A percentile compares a stretch with the other conserved stretches of the same genome.
phyloP scores from a whole-genome alignment of 257 asterid species.

The Solanum megistacrolobum region DNA sequence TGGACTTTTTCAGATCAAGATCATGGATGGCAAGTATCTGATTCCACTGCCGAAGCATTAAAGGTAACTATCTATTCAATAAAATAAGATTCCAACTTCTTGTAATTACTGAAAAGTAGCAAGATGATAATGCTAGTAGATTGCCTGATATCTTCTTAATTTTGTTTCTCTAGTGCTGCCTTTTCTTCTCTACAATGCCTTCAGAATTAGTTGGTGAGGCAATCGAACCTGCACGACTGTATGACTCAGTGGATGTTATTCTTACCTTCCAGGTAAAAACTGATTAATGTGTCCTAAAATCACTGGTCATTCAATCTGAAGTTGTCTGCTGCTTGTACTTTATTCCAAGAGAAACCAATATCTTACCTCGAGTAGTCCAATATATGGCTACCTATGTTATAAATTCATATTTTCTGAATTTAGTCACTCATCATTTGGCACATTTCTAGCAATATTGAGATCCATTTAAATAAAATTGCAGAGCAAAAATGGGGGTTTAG shows the following conservation, averaged over 20 bases:
- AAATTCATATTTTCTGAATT: not conserved
- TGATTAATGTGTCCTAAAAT: not conserved
- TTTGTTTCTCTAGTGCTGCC: conserved; percentile 50
- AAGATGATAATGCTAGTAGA: not conserved
- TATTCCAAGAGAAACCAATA: not conserved
- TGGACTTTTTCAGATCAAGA: conserved; percentile 96
- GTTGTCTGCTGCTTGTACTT: not conserved
- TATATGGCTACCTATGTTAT: not conserved
- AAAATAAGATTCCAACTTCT: not conserved
- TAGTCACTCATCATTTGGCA: not conserved
- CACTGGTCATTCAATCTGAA: not conserved
- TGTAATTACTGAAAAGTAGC: no score
- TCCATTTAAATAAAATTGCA: conserved; percentile 12
- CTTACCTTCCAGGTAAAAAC: conserved; percentile 59
- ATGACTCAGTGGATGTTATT: conserved; percentile 64
- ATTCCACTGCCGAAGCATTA: conserved; percentile 80
- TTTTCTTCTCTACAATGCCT: conserved; percentile 69
- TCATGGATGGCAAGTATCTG: conserved; percentile 97
- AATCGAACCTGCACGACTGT: conserved; percentile 49
- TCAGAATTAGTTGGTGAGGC: conserved; percentile 57
- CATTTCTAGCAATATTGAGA: not conserved
- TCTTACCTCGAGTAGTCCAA: not conserved
- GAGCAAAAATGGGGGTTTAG: conserved; percentile 85
- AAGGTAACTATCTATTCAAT: conserved; percentile 29
- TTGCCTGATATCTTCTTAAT: not conserved